Percentiles rank a stretch among this genome's conserved stretches.
Conservation (phyloP, 2,329 filamentous ascomycete genomes). For the Coniochaeta sp. region DNA sequence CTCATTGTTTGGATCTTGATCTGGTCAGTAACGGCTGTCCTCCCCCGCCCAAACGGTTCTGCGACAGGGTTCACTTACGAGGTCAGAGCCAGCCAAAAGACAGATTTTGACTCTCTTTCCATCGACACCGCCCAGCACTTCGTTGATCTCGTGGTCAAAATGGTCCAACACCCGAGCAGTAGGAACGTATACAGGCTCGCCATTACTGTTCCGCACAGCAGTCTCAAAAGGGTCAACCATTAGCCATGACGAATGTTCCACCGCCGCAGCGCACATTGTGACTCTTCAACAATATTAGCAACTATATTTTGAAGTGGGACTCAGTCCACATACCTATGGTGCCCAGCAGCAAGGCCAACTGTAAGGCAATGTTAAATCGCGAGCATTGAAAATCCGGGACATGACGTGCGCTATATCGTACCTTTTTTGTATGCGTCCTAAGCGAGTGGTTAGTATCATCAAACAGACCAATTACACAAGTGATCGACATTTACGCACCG, state of each 20-base stretch:
- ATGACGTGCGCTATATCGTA: neutral
- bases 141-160: conserved; percentile 85
- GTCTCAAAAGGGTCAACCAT: conserved; percentile 83
- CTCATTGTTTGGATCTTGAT: conserved; percentile 48
- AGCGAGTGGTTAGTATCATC: neutral
- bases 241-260: conserved; percentile 69
- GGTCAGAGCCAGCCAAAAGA: conserved; percentile 65
- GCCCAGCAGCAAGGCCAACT: conserved; percentile 63
- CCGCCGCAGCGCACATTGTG: conserved; percentile 80
- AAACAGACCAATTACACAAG: neutral
- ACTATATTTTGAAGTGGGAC: neutral
- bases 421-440: neutral
- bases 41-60: conserved; percentile 14
- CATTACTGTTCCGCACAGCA: conserved; percentile 42
- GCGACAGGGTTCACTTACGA: conserved; percentile 20
- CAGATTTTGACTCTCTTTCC: conserved; percentile 67
- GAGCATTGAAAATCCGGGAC: neutral
- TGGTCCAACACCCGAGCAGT: conserved; percentile 88
- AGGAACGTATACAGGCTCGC: conserved; percentile 70
- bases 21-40: neutral
- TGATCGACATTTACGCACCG: neutral
- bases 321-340: conserved; percentile 37
- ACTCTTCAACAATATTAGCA: conserved; percentile 33
- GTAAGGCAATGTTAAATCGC: neutral
- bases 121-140: conserved; percentile 65